A percentile compares a stretch with the other conserved stretches of the same genome.
Evolutionary conservation across 2,329 filamentous ascomycete genomes (phyloP).

Genomic region (Ophidiomyces ophidiicola): DNA sequence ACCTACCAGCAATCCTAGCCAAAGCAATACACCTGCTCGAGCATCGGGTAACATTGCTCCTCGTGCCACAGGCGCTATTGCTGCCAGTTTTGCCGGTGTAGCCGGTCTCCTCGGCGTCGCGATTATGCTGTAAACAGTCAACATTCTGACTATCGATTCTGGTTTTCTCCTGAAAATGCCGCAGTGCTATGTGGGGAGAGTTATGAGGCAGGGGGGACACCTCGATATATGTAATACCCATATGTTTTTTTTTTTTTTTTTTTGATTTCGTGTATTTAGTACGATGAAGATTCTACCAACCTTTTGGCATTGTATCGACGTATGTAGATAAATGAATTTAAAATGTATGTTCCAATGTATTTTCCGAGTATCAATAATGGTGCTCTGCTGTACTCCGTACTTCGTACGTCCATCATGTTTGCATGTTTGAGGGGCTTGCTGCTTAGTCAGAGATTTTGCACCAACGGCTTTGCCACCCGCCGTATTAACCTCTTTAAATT

Average conservation of each 20-base stretch:
- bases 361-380: no score
- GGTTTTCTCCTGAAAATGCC: no score
- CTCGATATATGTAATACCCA: constrained; percentile 5
- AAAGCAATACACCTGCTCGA: constrained; percentile 1
- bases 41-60: constrained; percentile 10
- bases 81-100: constrained; percentile 15
- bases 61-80: constrained; percentile 12
- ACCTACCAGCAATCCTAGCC: not conserved
- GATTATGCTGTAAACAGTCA: constrained; percentile 15
- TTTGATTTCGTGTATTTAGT: constrained; percentile 4
- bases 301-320: no score
- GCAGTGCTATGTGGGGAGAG: no score
- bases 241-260: constrained; percentile 7
- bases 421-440: no score
- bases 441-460: not conserved
- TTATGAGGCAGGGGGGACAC: not conserved
- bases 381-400: no score
- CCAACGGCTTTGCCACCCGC: not conserved
- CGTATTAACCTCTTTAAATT: constrained; percentile 4
- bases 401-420: no score
- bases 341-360: no score
- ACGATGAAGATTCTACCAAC: no score
- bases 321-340: no score
- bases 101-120: constrained; percentile 17
- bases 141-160: not conserved